Conservation (phyloP, 441 rosid genomes). For the Monsonia emarginata region DNA sequence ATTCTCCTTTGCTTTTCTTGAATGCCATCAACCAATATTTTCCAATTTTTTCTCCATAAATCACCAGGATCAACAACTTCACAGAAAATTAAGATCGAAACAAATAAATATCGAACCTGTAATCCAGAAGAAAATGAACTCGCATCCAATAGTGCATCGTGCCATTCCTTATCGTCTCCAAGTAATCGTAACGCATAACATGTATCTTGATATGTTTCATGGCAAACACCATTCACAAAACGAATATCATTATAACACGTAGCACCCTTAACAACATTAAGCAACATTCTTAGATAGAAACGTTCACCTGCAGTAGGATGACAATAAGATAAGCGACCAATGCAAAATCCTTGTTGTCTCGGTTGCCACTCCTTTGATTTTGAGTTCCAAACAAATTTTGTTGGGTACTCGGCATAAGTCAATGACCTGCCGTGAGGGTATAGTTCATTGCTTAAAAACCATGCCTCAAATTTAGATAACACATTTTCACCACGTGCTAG, state of each 20-base stretch:
- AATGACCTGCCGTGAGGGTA: not conserved
- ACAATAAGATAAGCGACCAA: not conserved
- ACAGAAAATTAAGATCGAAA: not conserved
- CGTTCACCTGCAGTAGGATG: not conserved
- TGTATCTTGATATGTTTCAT: not conserved
- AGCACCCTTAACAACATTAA: not conserved
- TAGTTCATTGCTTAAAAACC: not conserved
- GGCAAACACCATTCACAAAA: not conserved
- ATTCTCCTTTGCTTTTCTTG: not conserved
- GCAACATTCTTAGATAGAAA: not conserved
- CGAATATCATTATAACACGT: not conserved
- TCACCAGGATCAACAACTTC: not conserved
- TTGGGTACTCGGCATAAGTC: no score
- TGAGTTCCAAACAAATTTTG: not conserved
- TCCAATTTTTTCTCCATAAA: not conserved
- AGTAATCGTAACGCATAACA: conserved; percentile 11
- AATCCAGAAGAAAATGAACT: not conserved
- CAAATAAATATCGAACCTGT: not conserved
- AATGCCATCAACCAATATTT: not conserved
- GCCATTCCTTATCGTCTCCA: conserved; percentile 12
- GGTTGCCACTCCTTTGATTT: not conserved
- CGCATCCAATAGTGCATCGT: not conserved
- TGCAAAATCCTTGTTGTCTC: not conserved
- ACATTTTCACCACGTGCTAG: not conserved
- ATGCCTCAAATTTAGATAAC: not conserved